Evolutionary conservation across 495 filamentous ascomycete genomes (phyloP), one percentile per base, ranked within the genome.

Genomic region (Xylaria grammica): DNA sequence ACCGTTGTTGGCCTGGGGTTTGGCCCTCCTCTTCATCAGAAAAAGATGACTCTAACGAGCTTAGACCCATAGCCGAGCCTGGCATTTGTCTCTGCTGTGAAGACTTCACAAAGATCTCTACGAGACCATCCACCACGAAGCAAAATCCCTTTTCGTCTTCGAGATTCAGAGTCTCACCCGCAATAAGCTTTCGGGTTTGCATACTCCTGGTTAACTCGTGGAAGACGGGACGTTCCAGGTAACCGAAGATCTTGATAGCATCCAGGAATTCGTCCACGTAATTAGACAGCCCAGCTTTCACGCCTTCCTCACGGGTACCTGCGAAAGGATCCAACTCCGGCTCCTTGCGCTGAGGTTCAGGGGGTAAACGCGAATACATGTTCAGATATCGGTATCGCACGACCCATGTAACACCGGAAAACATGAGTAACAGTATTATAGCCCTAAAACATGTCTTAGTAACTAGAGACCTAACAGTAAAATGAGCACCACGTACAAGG

Each of bases 211-310:
- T 98, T 68, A 99, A 84, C 75, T 99, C 95, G 73, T 99, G 95
- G 73, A 98, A 99, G 15, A 99, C 95, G 1, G 94, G 92, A 20
- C 95, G 86, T 74, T 99, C 95, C 48, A 99, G 83, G 74, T 98
- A 99, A 2, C 95, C 95, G 79, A 99, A 99, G 46, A 99, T 94
- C 72, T 97, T 98, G 74, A 99, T 98, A n/a, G 95, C 95, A 76
- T 93, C 97, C 15, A 99, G 82, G 67, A 98, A 99, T 77, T 99
- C 96, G 75, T 99, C 95, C 13, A 99, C 84, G 75, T 99, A 99
- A 73, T 91, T 98, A 22, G 92, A 87, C 29, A 99, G 84, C 3
- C 96, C 95, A 1, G 93, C 86, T 75, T 98, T 98, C 24, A 89
- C 89, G 59, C 93, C 92, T 32, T 91, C 91, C 64, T 97, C 94